phyloP scores from a whole-genome alignment of 805 yeast genomes.

The Suhomyces faveliae region DNA sequence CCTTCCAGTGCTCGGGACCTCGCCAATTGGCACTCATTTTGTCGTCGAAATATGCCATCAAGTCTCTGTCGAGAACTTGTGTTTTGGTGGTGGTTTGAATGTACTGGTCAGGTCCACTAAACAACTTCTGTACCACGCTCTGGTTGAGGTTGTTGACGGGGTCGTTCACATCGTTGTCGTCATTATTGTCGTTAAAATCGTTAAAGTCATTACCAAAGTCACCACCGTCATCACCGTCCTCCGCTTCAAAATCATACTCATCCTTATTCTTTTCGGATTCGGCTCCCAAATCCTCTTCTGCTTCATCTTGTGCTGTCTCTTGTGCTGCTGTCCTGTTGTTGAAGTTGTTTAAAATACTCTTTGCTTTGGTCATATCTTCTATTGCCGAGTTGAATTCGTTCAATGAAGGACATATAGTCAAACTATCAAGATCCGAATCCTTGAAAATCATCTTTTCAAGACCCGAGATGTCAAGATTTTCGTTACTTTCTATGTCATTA shows the following conservation, averaged over 20 bases:
- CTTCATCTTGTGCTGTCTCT: constrained; percentile 8
- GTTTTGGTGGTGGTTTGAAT: constrained; percentile 14
- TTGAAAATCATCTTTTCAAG: constrained; percentile 23
- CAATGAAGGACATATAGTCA: constrained; percentile 69
- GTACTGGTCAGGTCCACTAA: constrained; percentile 14
- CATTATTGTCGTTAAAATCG: constrained; percentile 16
- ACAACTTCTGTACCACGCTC: constrained; percentile 14
- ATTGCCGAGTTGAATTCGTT: constrained; percentile 57
- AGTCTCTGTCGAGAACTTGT: constrained; percentile 52
- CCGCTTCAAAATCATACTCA: constrained; percentile 14
- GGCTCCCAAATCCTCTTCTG: constrained; percentile 12
- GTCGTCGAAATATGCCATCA: constrained; percentile 81
- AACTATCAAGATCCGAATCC: constrained; percentile 18
- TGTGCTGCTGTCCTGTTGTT: constrained; percentile 31
- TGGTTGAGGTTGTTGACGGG: constrained; percentile 12
- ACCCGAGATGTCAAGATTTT: constrained; percentile 17
- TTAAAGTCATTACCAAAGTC: constrained; percentile 15
- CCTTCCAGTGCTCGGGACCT: constrained; percentile 91
- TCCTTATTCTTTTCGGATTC: constrained; percentile 17
- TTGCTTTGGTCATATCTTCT: constrained; percentile 54
- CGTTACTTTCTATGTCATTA: constrained; percentile 18
- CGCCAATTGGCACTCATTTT: constrained; percentile 75
- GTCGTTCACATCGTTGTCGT: constrained; percentile 5
- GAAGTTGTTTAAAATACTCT: constrained; percentile 39
- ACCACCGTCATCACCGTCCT: constrained; percentile 6